phyloP scores from a whole-genome alignment of 257 asterid species.

The Petunia secreta region DNA sequence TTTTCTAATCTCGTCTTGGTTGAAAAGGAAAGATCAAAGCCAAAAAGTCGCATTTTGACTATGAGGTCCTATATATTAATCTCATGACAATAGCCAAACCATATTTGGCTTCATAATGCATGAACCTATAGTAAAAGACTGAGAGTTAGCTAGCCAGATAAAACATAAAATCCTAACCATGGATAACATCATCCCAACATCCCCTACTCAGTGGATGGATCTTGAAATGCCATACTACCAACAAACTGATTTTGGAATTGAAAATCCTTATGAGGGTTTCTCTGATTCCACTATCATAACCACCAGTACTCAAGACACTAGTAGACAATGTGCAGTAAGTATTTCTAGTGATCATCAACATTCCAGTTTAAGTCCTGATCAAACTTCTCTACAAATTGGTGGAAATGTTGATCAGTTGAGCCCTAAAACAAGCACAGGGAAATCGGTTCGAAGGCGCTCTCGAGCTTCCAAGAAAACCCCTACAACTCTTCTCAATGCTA shows the following conservation, averaged over 20 bases:
- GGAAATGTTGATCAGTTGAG: background rate
- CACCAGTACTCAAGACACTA: conserved; percentile 5
- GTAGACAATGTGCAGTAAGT: background rate
- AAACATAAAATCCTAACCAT: background rate
- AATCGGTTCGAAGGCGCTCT: conserved; percentile 42
- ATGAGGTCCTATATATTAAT: conserved; percentile 1
- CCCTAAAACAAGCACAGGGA: conserved; percentile 32
- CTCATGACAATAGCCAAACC: background rate
- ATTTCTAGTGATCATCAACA: background rate
- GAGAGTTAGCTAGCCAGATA: too few species aligned
- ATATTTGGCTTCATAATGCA: background rate
- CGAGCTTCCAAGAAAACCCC: conserved; percentile 43
- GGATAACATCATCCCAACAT: conserved; percentile 24
- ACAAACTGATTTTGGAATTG: conserved; percentile 12
- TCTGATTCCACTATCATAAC: conserved; percentile 22
- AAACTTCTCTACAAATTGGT: conserved; percentile 14
- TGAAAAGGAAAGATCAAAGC: background rate
- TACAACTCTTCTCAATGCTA: conserved; percentile 58
- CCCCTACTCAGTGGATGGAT: conserved; percentile 23
- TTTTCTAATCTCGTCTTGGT: background rate
- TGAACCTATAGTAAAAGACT: background rate
- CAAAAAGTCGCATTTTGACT: conserved; percentile 3
- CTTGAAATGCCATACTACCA: conserved; percentile 17
- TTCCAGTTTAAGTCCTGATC: conserved; percentile 25
- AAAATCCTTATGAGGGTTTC: conserved; percentile 22